A percentile compares a stretch with the other conserved stretches of the same genome.
phyloP scores from a whole-genome alignment of 2,329 filamentous ascomycete species.

The Trichothecium roseum region DNA sequence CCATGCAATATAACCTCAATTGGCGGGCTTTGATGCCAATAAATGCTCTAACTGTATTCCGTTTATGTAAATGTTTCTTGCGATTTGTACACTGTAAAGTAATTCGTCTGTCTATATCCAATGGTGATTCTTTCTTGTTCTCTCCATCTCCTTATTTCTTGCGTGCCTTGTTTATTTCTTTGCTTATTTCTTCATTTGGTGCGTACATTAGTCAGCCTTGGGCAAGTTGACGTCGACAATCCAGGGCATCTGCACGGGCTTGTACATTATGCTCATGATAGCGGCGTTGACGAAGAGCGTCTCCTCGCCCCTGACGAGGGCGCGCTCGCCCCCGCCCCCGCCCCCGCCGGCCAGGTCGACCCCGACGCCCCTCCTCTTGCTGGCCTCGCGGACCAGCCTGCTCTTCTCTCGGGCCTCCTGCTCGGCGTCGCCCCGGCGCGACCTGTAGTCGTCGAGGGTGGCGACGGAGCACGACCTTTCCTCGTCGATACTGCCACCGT shows the following conservation, averaged over 20 bases:
- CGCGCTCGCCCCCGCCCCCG: too few relatives aligned
- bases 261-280: constrained; percentile 32
- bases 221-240: constrained; percentile 37
- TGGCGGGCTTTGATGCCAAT: too few relatives aligned
- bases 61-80: too few relatives aligned
- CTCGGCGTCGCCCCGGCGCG: constrained; percentile 5
- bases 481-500: constrained; percentile 27
- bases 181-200: too few relatives aligned
- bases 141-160: too few relatives aligned
- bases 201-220: background rate
- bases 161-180: too few relatives aligned
- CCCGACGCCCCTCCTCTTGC: constrained; percentile 17
- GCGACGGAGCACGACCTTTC: constrained; percentile 6
- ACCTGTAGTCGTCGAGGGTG: background rate
- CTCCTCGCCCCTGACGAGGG: constrained; percentile 27
- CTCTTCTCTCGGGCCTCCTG: background rate
- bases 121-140: too few relatives aligned
- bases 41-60: too few relatives aligned
- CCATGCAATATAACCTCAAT: too few relatives aligned
- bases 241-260: constrained; percentile 40
- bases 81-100: too few relatives aligned
- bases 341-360: constrained; percentile 28
- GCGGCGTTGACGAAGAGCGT: constrained; percentile 53
- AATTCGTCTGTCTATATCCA: too few relatives aligned
- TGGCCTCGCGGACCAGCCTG: constrained; percentile 10